A percentile compares a stretch with the other conserved stretches of the same genome.
Evolutionary conservation across 1,139 yeast species (phyloP).

Genomic region (Kurtzmaniella quercitrusa): DNA sequence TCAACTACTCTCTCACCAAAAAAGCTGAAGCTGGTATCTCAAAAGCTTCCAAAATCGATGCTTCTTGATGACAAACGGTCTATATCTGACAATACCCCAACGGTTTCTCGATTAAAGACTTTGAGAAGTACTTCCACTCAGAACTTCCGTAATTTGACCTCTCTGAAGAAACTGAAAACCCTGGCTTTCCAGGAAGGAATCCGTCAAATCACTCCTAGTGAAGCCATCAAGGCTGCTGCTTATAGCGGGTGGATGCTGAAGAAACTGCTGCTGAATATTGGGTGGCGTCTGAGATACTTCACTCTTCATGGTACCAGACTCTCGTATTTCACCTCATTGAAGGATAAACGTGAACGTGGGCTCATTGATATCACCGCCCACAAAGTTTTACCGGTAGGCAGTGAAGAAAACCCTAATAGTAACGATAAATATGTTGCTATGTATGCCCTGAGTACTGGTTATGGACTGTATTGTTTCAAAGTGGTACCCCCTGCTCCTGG

Average conservation of each 20-base stretch:
- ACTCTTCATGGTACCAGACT: slow-evolving; percentile 89
- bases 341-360: slow-evolving; percentile 84
- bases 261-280: slow-evolving; percentile 74
- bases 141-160: slow-evolving; percentile 39
- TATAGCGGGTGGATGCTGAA: slow-evolving; percentile 96
- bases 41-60: slow-evolving; percentile 6
- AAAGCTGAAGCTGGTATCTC: slow-evolving; percentile 24
- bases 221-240: slow-evolving; percentile 72
- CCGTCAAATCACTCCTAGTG: slow-evolving; percentile 67
- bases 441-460: slow-evolving; percentile 90
- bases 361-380: slow-evolving; percentile 94
- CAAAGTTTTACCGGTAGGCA: slow-evolving; percentile 62
- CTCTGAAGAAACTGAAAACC: slow-evolving; percentile 59
- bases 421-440: slow-evolving; percentile 78
- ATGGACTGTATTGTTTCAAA: slow-evolving; percentile 89
- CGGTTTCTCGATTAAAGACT: slow-evolving; percentile 33
- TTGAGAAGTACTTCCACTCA: slow-evolving; percentile 43
- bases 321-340: slow-evolving; percentile 78
- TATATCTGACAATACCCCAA: slow-evolving; percentile 22
- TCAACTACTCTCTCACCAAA: slow-evolving; percentile 33
- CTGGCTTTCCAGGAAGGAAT: slow-evolving; percentile 95
- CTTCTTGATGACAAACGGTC: slow-evolving; percentile 28
- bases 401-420: slow-evolving; percentile 52
- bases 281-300: slow-evolving; percentile 90
- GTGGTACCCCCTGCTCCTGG: slow-evolving; percentile 98